Base-by-base conservation (phyloP, 2,329 filamentous ascomycete genomes). In the Cylindrodendrum hubeiense region DNA sequence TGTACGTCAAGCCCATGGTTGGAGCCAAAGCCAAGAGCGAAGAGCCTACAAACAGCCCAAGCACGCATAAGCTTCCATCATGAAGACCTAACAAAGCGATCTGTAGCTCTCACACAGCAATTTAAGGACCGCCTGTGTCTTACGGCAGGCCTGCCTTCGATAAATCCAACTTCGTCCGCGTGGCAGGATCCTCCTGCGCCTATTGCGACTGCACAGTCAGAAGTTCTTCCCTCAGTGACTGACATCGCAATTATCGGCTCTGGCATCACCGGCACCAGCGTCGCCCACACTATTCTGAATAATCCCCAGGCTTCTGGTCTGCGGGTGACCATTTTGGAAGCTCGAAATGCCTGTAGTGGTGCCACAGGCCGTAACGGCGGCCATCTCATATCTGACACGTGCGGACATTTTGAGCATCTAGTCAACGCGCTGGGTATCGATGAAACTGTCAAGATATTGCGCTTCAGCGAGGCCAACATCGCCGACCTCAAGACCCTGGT, bases 391-490 rank as follows among this genome's bases (percentile, higher is more conserved):
- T 68, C 68, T 10, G 67, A 76, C 19, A 78, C 81, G 2, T 79
- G 82, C 52, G 76, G 80, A 44, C 68, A 77, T 34, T 83, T 82
- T 50, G 66, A 69, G 2, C 57, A 63, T 2, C 68, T 83, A 2
- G 75, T 76, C 17, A 52, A 67, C 6, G 65, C 54, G 6, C 67
- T 79, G 15, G 78, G 79, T 0, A 62, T 67, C 1, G 77, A 79
- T 24, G 71, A 77, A 8, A 84, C 84, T 2, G 78, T 76, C 19
- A 75, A 76, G 30, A 76, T 86, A n/a, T 74, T 79, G 1, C 70
- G 77, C 1, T 85, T 86, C 61, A 79, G 81, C 65, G 65, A 67
- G 43, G 57, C 65, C 17, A 67, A 67, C 30, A 65, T 67, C 10
- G 15, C 41, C 0, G 39, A 53, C 13, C 41, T 67, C 37, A 57